Conservation (phyloP, 192 early-diverging fungal genomes). For the Piromyces finnis region DNA sequence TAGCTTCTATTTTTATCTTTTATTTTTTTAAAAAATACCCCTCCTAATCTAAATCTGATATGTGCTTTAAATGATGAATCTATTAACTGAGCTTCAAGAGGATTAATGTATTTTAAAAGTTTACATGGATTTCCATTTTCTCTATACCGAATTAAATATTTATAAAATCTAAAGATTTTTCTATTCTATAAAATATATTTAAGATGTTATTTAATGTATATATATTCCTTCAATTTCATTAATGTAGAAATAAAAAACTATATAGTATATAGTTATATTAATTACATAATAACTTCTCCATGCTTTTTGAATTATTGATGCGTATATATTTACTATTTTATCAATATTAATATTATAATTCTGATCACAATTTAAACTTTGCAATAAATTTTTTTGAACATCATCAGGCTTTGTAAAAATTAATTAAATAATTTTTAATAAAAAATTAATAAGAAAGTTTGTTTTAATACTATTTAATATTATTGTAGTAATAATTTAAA, state of each 20-base stretch:
- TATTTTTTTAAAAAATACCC: constrained; percentile 8
- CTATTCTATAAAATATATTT: constrained; percentile 8
- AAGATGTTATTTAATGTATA: no score
- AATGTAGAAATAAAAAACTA: no score
- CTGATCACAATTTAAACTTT: constrained; percentile 14
- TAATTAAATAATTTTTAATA: no score
- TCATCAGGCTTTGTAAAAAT: constrained; percentile 1
- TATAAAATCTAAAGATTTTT: constrained; percentile 26
- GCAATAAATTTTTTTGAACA: not conserved
- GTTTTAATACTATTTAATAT: no score
- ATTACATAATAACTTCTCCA: constrained; percentile 27
- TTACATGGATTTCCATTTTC: constrained; percentile 24
- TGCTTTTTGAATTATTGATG: constrained; percentile 18
- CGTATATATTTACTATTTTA: constrained; percentile 9
- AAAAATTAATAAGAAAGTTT: no score
- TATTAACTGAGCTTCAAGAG: constrained; percentile 28
- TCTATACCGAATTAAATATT: constrained; percentile 30
- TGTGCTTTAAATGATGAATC: constrained; percentile 23
- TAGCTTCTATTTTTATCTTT: no score
- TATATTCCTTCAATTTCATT: no score
- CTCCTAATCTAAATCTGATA: constrained; percentile 36
- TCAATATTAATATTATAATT: constrained; percentile 8
- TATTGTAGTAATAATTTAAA: no score
- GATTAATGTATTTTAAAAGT: constrained; percentile 37
- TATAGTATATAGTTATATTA: no score